Conservation (phyloP, 306 rosid genomes). For the Medicago arabica region DNA sequence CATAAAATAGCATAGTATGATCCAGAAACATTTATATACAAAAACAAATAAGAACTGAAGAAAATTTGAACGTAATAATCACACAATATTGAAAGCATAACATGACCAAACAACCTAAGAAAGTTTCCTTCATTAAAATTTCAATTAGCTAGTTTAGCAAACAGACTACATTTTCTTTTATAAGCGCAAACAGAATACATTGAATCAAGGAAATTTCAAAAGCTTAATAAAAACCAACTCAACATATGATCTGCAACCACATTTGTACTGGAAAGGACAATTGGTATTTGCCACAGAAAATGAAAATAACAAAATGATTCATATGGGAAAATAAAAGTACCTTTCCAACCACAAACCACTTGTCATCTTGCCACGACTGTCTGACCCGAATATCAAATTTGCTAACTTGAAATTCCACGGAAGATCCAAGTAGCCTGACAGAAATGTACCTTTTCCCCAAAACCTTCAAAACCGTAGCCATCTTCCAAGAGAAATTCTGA, state of each 20-base stretch:
- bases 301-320: constrained; percentile 9
- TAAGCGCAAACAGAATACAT: constrained; percentile 11
- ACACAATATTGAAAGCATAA: no score
- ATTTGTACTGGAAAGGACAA: constrained; percentile 30
- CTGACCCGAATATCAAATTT: constrained; percentile 75
- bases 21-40: constrained; percentile 23
- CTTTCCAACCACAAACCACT: constrained; percentile 85
- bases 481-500: constrained; percentile 76
- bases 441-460: constrained; percentile 58
- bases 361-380: constrained; percentile 80
- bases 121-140: not conserved
- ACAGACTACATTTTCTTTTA: not conserved
- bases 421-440: constrained; percentile 87
- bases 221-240: constrained; percentile 37
- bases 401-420: constrained; percentile 67
- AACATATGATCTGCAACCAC: constrained; percentile 16
- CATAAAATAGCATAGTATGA: constrained; percentile 32
- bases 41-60: not conserved
- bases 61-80: constrained; percentile 24
- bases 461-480: constrained; percentile 82
- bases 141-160: constrained; percentile 19
- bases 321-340: constrained; percentile 47
- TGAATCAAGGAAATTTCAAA: constrained; percentile 31
- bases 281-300: constrained; percentile 30
- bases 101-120: no score